Percentiles rank a stretch among this genome's conserved stretches.
Conservation (phyloP, 108 stramenopile genomes). For the Nannochloropsis salina region DNA sequence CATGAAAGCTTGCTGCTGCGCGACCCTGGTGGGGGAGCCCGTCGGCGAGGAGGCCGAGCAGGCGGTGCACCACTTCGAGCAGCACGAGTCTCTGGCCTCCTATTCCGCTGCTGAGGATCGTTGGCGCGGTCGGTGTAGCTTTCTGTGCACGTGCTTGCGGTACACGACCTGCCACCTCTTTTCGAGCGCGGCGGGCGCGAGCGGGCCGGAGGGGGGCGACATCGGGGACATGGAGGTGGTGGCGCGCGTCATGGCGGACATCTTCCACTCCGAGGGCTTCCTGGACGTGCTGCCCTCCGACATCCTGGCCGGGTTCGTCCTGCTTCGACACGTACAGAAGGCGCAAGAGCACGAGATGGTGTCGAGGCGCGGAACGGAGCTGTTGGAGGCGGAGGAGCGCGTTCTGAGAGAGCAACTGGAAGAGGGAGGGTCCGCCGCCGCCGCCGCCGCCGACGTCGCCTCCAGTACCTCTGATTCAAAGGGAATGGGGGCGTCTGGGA, state of each 20-base stretch:
- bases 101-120: conserved; percentile 1
- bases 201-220: background rate
- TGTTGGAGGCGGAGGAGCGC: conserved; percentile 2
- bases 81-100: conserved; percentile 11
- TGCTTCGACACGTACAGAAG: conserved; percentile 41
- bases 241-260: conserved; percentile 34
- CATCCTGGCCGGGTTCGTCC: conserved; percentile 41
- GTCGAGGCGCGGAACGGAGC: background rate
- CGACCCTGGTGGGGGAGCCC: background rate
- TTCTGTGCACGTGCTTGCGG: background rate
- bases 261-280: conserved; percentile 35
- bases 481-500: background rate
- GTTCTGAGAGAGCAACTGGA: background rate
- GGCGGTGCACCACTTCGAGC: background rate
- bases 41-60: background rate
- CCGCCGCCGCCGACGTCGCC: background rate
- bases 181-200: background rate
- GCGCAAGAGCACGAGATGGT: conserved; percentile 24
- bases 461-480: background rate
- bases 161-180: background rate
- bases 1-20: conserved; percentile 17
- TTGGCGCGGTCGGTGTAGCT: background rate
- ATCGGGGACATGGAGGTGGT: conserved; percentile 41
- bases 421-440: background rate
- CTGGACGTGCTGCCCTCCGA: conserved; percentile 46